These are phyloP conservation scores for Leccinum truebloodii DNA, from an alignment of 768 basidiomycete genomes.

Conservation along the genomic window DNA sequence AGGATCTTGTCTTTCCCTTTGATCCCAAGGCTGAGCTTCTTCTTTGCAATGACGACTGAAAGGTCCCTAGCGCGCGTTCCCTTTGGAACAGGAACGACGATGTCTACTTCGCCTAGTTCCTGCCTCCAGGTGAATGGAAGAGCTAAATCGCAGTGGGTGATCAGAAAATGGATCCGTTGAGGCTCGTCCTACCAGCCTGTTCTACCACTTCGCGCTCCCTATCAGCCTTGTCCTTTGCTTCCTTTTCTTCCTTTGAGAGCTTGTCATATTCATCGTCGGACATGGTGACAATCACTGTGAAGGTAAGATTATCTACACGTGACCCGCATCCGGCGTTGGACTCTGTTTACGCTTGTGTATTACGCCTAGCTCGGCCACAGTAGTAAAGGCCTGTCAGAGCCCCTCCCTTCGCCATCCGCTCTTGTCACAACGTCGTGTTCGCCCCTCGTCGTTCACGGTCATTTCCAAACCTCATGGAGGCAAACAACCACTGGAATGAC, in stretches of 20 bases:
- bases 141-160: slow-evolving; percentile 43
- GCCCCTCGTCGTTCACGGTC: slow-evolving; percentile 7
- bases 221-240: slow-evolving; percentile 67
- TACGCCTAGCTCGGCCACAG: slow-evolving; percentile 13
- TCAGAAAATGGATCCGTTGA: slow-evolving; percentile 19
- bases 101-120: slow-evolving; percentile 82
- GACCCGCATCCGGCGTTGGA: slow-evolving; percentile 8
- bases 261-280: slow-evolving; percentile 67
- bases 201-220: slow-evolving; percentile 71
- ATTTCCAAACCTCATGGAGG: slow-evolving; percentile 51
- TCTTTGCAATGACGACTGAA: slow-evolving; percentile 72
- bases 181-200: slow-evolving; percentile 70
- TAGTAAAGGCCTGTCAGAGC: slow-evolving; percentile 5
- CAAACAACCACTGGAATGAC: slow-evolving; percentile 63
- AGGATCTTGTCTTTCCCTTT: slow-evolving; percentile 87
- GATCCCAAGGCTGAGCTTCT: slow-evolving; percentile 77
- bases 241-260: slow-evolving; percentile 73
- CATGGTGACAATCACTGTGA: slow-evolving; percentile 30
- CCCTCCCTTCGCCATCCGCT: slow-evolving; percentile 7
- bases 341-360: slow-evolving; percentile 39
- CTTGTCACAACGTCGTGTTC: slow-evolving; percentile 12
- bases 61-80: slow-evolving; percentile 85
- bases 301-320: slow-evolving; percentile 31
- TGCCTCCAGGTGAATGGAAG: slow-evolving; percentile 94
- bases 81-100: slow-evolving; percentile 80